Evolutionary conservation across 257 asterid species (phyloP), one percentile per base, ranked within the genome.

Genomic region (Salvia rosmarinus): DNA sequence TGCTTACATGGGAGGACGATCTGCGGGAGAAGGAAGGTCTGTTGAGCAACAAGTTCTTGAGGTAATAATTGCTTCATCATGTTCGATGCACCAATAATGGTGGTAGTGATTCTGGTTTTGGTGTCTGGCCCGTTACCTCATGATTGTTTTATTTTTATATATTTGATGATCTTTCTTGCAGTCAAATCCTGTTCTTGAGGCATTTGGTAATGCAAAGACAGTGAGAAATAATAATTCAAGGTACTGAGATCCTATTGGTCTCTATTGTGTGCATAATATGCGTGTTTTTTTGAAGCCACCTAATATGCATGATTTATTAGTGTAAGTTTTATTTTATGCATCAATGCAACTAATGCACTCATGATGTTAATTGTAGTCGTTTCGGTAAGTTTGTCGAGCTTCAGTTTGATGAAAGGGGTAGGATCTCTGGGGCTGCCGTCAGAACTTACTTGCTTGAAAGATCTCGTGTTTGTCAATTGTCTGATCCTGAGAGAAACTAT

Each of bases 111-210:
- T 79, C 71, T 71, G 57, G 69, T 74, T 13, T 64, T 67, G 44
- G 52, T 55, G 69, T 70, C 73, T 44, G 50, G 52, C 28, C 17
- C n/a, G 9, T 62, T 37, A 13, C 44, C 63, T 35, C 46, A 72
- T 43, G 12, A 69, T 17, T 20, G 0, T 75, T 23, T 59, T 17
- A 59, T 2, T 75, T 23, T 59, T 17, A 59, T 20, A 39, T 68
- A 60, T 56, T 52, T 60, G 75, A 17, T 66, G 68, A 75, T 71
- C 46, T 72, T 70, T 75, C 69, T 79, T 77, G 75, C 93, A 95
- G 99, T 95, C 99, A 65, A 95, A 95, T 78, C 99, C 99, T 57
- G 99, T 95, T 73, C 91, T 95, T 74, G 99, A 95, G 81, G 99
- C 99, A 60, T 95, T 95, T 83, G 99, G 99, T 68, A 95, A 95